These are phyloP conservation scores for Xanthoceras sorbifolium DNA, from an alignment of 345 rosid genomes.

Conservation along the genomic window DNA sequence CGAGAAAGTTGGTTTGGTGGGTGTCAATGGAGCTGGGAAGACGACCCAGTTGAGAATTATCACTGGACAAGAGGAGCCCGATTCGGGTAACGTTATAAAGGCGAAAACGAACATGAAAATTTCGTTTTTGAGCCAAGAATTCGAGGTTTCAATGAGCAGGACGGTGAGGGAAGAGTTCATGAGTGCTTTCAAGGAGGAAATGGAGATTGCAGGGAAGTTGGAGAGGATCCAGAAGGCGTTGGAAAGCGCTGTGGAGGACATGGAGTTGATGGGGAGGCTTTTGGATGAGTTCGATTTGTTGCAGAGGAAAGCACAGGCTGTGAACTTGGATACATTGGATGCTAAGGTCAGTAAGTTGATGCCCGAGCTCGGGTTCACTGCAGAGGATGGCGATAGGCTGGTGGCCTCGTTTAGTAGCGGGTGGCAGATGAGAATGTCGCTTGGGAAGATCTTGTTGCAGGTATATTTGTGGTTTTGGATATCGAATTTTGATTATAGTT, in stretches of 20 bases:
- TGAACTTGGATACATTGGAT: conserved; percentile 70
- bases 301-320: conserved; percentile 80
- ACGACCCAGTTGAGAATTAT: conserved; percentile 94
- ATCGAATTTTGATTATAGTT: not conserved
- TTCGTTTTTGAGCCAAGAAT: conserved; percentile 84
- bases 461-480: conserved; percentile 33
- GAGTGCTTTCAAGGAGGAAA: conserved; percentile 86
- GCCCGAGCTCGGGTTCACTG: conserved; percentile 85
- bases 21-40: conserved; percentile 95
- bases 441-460: conserved; percentile 96
- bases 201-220: conserved; percentile 68
- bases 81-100: conserved; percentile 82
- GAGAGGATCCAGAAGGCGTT: conserved; percentile 89
- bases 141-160: conserved; percentile 82
- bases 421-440: conserved; percentile 99
- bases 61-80: conserved; percentile 82
- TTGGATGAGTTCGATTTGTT: conserved; percentile 92
- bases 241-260: conserved; percentile 74
- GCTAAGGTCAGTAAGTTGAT: conserved; percentile 85
- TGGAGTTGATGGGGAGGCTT: conserved; percentile 93
- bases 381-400: conserved; percentile 87
- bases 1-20: conserved; percentile 87
- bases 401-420: conserved; percentile 96
- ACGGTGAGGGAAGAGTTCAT: conserved; percentile 92
- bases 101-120: conserved; percentile 75